Evolutionary conservation across 2,329 filamentous ascomycete genomes (phyloP).

Genomic region (Metarhizium sp.): DNA sequence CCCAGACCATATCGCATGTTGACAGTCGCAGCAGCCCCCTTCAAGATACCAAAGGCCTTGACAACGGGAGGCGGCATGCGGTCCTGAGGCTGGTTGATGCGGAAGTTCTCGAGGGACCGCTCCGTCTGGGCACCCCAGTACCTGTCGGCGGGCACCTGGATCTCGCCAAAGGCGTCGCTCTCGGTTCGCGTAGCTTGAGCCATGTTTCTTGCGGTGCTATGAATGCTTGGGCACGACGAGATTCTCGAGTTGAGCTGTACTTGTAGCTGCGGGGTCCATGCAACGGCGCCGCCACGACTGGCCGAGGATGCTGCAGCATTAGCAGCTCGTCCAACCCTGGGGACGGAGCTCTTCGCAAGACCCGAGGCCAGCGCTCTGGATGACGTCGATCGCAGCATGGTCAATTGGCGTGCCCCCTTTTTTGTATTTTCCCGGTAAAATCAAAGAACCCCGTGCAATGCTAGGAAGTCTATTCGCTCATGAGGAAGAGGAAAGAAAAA

Average conservation of each 20-base stretch:
- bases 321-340: slow-evolving; percentile 1
- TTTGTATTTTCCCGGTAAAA: neutral
- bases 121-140: slow-evolving; percentile 99
- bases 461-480: neutral
- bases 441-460: neutral
- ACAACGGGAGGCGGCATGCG: slow-evolving; percentile 93
- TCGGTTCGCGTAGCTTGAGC: slow-evolving; percentile 60
- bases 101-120: slow-evolving; percentile 94
- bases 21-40: slow-evolving; percentile 90
- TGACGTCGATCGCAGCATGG: slow-evolving; percentile 5
- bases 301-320: neutral
- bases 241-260: neutral
- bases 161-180: slow-evolving; percentile 95
- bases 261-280: slow-evolving; percentile 3
- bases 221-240: neutral
- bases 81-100: slow-evolving; percentile 98
- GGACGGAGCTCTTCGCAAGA: slow-evolving; percentile 1
- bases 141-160: slow-evolving; percentile 83
- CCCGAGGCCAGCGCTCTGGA: slow-evolving; percentile 3
- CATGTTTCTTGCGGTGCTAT: slow-evolving; percentile 10
- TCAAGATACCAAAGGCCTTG: slow-evolving; percentile 91
- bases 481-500: neutral
- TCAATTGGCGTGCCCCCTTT: neutral
- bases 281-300: neutral
- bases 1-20: slow-evolving; percentile 92